phyloP scores from a whole-genome alignment of 345 rosid genomes.

The Corchorus capsularis region DNA sequence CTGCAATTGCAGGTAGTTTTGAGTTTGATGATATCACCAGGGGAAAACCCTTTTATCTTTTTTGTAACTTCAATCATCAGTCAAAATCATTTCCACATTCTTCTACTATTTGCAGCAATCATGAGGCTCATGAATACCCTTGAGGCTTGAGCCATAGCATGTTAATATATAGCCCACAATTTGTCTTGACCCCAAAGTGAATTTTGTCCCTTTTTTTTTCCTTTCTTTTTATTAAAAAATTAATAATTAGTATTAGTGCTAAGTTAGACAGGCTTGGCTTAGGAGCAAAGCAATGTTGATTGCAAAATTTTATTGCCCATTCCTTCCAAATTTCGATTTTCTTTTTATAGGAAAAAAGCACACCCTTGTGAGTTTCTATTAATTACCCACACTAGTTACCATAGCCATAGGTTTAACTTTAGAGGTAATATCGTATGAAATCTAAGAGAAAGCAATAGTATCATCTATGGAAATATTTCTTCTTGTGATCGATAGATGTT shows the following conservation, averaged over 20 bases:
- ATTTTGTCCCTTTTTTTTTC: no score
- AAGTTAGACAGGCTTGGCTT: neutral
- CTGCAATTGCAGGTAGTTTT: neutral
- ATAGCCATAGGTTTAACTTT: no score
- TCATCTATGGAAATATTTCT: no score
- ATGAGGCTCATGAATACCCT: neutral
- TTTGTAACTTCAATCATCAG: neutral
- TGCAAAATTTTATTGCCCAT: conserved; percentile 2
- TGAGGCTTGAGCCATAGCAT: neutral
- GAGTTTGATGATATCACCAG: neutral
- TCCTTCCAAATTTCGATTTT: neutral
- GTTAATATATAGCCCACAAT: neutral
- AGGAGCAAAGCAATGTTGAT: conserved; percentile 2
- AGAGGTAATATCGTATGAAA: no score
- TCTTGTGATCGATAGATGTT: no score
- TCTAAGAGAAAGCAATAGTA: no score
- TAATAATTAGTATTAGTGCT: neutral
- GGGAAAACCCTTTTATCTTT: neutral
- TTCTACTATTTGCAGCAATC: neutral
- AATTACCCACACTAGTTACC: no score
- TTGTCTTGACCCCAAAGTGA: conserved; percentile 13
- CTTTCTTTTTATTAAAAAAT: no score
- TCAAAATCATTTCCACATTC: neutral
- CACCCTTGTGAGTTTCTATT: no score
- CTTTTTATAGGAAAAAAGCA: no score